phyloP scores from a whole-genome alignment of 202 grass and related monocot genomes.

The Panicum virgatum region DNA sequence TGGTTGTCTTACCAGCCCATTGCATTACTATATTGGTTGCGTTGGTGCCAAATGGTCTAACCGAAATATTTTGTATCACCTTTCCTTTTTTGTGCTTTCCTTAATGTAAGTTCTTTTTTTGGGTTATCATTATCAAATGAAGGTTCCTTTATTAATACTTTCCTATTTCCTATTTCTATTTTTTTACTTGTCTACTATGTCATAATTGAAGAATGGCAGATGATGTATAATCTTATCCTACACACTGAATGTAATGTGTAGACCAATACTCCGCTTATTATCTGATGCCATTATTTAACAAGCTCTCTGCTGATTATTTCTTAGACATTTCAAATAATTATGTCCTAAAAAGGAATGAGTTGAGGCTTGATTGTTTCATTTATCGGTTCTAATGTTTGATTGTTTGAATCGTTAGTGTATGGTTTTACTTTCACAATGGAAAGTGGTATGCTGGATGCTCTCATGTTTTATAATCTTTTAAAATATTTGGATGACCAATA shows the following conservation, averaged over 20 bases:
- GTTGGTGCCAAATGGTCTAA: constrained; percentile 67
- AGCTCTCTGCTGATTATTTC: background rate
- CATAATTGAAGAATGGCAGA: constrained; percentile 17
- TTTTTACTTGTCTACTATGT: background rate
- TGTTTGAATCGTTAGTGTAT: constrained; percentile 6
- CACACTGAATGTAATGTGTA: constrained; percentile 50
- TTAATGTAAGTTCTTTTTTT: background rate
- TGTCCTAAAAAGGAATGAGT: background rate
- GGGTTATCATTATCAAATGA: background rate
- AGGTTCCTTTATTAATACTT: no score
- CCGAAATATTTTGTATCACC: constrained; percentile 18
- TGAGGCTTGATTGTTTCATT: background rate
- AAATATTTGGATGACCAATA: background rate
- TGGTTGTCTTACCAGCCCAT: constrained; percentile 72
- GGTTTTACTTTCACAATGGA: background rate
- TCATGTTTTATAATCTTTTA: background rate
- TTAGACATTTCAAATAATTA: background rate
- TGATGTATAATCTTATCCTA: constrained; percentile 44
- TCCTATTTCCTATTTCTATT: background rate
- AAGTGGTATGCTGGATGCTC: background rate
- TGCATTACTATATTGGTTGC: constrained; percentile 39
- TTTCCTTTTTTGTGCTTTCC: background rate
- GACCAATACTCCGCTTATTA: constrained; percentile 48
- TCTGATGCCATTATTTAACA: constrained; percentile 27
- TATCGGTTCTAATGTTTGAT: background rate